Evolutionary conservation across 306 rosid species (phyloP).

Genomic region (Vigna angularis): DNA sequence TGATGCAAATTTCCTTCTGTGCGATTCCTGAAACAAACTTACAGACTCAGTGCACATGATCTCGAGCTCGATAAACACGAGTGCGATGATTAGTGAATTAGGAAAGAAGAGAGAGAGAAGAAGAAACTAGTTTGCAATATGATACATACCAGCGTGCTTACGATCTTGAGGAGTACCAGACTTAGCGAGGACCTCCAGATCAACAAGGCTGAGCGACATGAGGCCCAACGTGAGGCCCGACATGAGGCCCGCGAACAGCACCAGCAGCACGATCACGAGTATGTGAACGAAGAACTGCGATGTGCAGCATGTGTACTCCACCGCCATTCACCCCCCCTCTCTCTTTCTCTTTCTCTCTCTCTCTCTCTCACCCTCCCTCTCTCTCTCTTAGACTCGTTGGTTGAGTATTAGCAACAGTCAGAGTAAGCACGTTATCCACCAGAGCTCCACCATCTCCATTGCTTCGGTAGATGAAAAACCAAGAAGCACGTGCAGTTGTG

Average conservation of each 20-base stretch:
- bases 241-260: slow-evolving; percentile 56
- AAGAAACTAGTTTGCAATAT: neutral
- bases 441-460: slow-evolving; percentile 39
- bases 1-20: neutral
- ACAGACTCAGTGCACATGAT: neutral
- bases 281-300: slow-evolving; percentile 47
- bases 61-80: neutral
- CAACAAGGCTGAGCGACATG: slow-evolving; percentile 58
- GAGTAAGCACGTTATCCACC: slow-evolving; percentile 41
- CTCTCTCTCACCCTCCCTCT: neutral
- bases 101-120: neutral
- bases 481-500: neutral
- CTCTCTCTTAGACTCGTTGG: neutral
- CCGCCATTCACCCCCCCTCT: slow-evolving; percentile 37
- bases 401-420: neutral
- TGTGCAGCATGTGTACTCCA: slow-evolving; percentile 53
- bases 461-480: neutral
- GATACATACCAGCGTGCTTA: slow-evolving; percentile 49
- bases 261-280: slow-evolving; percentile 35
- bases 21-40: neutral
- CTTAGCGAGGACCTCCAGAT: slow-evolving; percentile 58
- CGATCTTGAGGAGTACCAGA: slow-evolving; percentile 59
- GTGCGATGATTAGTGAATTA: neutral
- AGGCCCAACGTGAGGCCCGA: slow-evolving; percentile 59
- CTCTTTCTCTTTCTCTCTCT: too few relatives aligned